Conservation (phyloP, 257 asterid species). For the Ilex asprella region DNA sequence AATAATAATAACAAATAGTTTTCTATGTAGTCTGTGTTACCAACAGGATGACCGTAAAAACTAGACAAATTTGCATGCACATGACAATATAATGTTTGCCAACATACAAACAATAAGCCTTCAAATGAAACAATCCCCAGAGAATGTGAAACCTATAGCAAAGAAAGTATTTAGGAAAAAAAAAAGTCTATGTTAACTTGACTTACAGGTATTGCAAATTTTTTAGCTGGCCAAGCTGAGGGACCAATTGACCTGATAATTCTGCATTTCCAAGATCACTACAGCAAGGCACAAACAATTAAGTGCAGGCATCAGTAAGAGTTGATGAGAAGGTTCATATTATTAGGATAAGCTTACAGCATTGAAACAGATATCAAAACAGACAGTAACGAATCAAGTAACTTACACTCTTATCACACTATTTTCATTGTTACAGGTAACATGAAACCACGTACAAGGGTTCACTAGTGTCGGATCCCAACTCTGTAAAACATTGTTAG, state of each 20-base stretch:
- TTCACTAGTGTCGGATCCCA: background rate
- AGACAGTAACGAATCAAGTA: background rate
- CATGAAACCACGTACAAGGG: background rate
- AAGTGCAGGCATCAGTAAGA: background rate
- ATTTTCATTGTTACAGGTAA: background rate
- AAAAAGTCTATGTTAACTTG: background rate
- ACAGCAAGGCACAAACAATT: background rate
- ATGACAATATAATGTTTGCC: too few relatives aligned
- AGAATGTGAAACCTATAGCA: too few relatives aligned
- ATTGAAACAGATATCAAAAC: background rate
- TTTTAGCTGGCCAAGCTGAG: slow-evolving; percentile 1
- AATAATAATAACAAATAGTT: too few relatives aligned
- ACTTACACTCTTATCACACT: slow-evolving; percentile 1
- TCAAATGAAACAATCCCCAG: too few relatives aligned
- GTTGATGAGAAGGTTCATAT: background rate
- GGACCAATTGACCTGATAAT: background rate
- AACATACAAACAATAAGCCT: too few relatives aligned
- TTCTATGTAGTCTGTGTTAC: too few relatives aligned
- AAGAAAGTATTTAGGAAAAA: too few relatives aligned
- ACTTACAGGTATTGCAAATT: slow-evolving; percentile 1
- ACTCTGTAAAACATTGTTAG: background rate
- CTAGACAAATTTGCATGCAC: too few relatives aligned
- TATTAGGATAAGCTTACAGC: background rate
- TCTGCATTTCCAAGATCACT: background rate
- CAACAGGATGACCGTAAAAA: too few relatives aligned